These are phyloP conservation scores for Shiraia bambusicola DNA, from an alignment of 2,329 filamentous ascomycete genomes.

Conservation along the genomic window DNA sequence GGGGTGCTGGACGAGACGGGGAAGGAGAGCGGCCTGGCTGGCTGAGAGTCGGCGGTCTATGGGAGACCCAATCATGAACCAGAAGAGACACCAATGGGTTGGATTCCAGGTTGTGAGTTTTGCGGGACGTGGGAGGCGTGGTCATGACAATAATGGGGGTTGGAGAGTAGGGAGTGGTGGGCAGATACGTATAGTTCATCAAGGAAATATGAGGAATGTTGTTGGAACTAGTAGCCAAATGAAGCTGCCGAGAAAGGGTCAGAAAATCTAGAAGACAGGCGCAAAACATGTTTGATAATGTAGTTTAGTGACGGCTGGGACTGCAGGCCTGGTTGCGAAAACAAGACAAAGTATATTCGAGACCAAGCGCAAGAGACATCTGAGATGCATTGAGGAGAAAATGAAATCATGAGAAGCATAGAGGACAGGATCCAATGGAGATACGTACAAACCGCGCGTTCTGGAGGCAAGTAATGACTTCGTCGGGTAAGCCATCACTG, in stretches of 20 bases:
- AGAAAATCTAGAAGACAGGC: no score
- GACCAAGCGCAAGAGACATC: conserved; percentile 5
- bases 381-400: not conserved
- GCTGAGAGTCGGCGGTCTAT: conserved; percentile 76
- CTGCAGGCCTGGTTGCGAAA: no score
- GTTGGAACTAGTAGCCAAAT: conserved; percentile 85
- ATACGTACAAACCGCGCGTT: conserved; percentile 84
- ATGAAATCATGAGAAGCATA: not conserved
- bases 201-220: conserved; percentile 89
- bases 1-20: conserved; percentile 53
- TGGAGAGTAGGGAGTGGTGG: conserved; percentile 66
- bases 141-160: conserved; percentile 81
- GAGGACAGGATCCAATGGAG: not conserved
- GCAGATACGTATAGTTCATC: conserved; percentile 99
- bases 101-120: conserved; percentile 75
- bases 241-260: conserved; percentile 62
- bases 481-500: conserved; percentile 69
- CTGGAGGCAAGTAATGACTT: conserved; percentile 87
- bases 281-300: no score
- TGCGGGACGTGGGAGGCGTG: conserved; percentile 75
- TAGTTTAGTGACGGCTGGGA: no score
- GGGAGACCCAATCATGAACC: conserved; percentile 98
- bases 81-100: conserved; percentile 90
- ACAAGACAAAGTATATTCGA: no score
- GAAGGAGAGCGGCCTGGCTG: conserved; percentile 58